Evolutionary conservation across 495 filamentous ascomycete genomes (phyloP), one percentile per base, ranked within the genome.

Genomic region (Wilcoxina mikolae): DNA sequence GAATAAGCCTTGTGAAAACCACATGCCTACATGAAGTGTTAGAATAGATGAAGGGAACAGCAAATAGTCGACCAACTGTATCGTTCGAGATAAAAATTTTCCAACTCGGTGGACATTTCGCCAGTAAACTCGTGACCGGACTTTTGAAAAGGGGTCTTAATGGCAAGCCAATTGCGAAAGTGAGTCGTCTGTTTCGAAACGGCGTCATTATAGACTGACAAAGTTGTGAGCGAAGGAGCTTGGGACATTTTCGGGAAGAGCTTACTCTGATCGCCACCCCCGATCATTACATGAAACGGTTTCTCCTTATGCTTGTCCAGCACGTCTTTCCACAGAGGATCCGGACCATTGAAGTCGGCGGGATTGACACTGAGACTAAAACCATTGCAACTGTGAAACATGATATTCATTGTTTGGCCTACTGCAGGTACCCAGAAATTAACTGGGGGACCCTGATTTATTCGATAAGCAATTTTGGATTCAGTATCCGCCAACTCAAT

Each of bases 231-330:
- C 25, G 31, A 15, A 3, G 51, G 26, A 35, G 0, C 20, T 25
- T 50, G 3, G n/a, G 10, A 17, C 24, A 17, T 38, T 11, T 17
- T 27, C 28, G 29, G 7, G n/a, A 29, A 27, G 23, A 56, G 56
- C 62, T 31, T 58, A 66, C 64, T 82, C 67, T 98, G 91, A 67
- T 98, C 91, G 47, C 91, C 91, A 48, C 91, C 91, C 28, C 91
- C 93, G 58, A 98, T 78, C 93, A 98, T 96, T 35, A 95, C 88
- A 70, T 98, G 91, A 70, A 96, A 96, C 15, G 91, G 91, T 42
- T 81, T 81, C 48, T 80, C 85, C 67, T 94, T 88, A 67, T 98
- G 91, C 25, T 80, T 84, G 60, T 94, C 94, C 45, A 98, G 74
- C 17, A 96, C 84, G 64, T 98, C 91, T 56, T 88, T 79, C 91